Evolutionary conservation across 495 filamentous ascomycete species (phyloP), one percentile per base, ranked within the genome.

Genomic region (Neurospora sp.): DNA sequence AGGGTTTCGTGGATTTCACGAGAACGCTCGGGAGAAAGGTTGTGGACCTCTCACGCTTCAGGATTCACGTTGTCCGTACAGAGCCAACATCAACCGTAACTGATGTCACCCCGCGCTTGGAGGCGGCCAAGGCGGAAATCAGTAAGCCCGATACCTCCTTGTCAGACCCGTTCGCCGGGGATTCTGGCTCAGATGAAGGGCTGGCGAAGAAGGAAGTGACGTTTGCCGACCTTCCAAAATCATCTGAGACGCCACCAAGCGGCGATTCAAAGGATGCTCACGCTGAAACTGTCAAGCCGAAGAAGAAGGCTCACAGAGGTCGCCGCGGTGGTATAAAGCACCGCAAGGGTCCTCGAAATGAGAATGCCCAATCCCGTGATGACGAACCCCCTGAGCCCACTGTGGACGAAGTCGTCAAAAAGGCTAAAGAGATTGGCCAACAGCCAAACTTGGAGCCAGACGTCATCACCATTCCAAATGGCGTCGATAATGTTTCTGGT

Each of bases 281-380:
- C 0, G 82, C 83, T 7, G 81, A 85, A 65, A 75, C 80, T 8
- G 82, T 79, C 45, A 80, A 83, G 69, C 77, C 90, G 40, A 94
- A 94, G 83, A 96, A 94, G 83, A 96, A 94, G 78, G 86, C 86
- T 3, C 91, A 91, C 68, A 88, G 96, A 74, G 96, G 96, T 16
- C 88, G 89, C 44, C 88, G 96, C 65, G 96, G 94, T 45, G 94
- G 95, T 14, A 87, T 88, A 65, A 89, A 89, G 72, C 91, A 93
- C 75, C 88, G 88, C 72, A 93, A 93, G 73, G 82, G 81, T 31
- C 31, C 16, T 38, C 78, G 80, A 72, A 78, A 80, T 9, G 83
- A 86, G 18, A 68, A 44, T 0, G 81, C 81, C 9, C 80, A 81
- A 53, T 83, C 85, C 0, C 80, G 79, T n/a, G 85, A 85, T 27